phyloP scores from a whole-genome alignment of 495 filamentous ascomycete genomes.

The Penicillium manginii region DNA sequence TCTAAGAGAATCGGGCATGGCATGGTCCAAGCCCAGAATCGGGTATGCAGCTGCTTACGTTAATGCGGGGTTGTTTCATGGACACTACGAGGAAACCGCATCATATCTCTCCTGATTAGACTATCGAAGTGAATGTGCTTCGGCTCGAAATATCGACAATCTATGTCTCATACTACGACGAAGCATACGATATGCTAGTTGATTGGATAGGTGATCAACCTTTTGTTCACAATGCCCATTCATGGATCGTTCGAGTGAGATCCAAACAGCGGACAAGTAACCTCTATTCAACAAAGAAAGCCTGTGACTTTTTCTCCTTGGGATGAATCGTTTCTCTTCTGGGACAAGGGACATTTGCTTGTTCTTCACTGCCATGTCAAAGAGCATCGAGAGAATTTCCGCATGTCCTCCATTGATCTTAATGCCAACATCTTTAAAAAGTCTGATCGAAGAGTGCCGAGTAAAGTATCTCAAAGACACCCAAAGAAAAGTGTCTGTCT shows the following conservation, averaged over 20 bases:
- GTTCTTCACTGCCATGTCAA: conserved; percentile 25
- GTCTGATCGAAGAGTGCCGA: conserved; percentile 24
- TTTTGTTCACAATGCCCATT: conserved; percentile 27
- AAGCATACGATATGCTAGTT: conserved; percentile 35
- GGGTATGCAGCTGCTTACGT: no score
- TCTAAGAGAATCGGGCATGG: no score
- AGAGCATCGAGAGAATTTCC: conserved; percentile 23
- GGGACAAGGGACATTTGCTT: conserved; percentile 30
- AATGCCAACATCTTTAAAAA: conserved; percentile 24
- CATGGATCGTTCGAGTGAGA: conserved; percentile 26
- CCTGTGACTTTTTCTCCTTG: conserved; percentile 31
- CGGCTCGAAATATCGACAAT: no score
- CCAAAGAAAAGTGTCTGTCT: conserved; percentile 20
- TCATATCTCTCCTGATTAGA: no score
- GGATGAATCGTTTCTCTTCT: conserved; percentile 33
- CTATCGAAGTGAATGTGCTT: no score
- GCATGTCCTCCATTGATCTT: conserved; percentile 25
- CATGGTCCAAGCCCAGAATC: no score
- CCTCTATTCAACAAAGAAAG: conserved; percentile 25
- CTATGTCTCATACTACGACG: conserved; percentile 30
- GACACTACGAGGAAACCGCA: no score
- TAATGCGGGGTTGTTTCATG: no score
- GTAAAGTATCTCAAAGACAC: conserved; percentile 23
- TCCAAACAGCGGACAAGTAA: conserved; percentile 15
- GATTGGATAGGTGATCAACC: conserved; percentile 26